Base-by-base conservation (phyloP, 495 filamentous ascomycete species). In the Chaetomium tenue region DNA sequence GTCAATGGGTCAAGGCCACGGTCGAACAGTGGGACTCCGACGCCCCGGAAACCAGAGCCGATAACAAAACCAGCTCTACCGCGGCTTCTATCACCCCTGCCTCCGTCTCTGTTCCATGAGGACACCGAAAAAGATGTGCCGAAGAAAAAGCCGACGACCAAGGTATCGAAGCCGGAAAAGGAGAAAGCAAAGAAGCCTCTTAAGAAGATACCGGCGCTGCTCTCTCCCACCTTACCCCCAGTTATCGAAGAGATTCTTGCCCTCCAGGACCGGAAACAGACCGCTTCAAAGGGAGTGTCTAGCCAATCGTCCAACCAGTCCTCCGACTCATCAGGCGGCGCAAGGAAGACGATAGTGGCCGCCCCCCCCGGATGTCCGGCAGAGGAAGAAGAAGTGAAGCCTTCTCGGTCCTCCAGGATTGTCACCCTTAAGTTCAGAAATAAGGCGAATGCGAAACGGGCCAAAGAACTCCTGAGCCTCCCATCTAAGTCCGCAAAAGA, bases 201-300 rank as follows among this genome's bases (percentile, higher is more conserved):
- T 22, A 59, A 57, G 26, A 68, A 57, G 26, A 68, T 82, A n/a
- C 79, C 79, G 8, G 66, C 71, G 4, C 72, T 83, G 18, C 74
- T 83, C 9, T 83, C 80, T 8, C 80, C 80, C 6, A 83, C 79
- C 4, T 68, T 83, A 11, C 80, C 80, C 0, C 70, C 78, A 0
- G 61, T 81, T 47, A 72, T 83, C 5, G 75, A 82, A 28, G 77
- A 76, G 52, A 76, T 78, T 37, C 70, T 83, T 18, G 72, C 74
- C 15, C 11, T 22, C 3, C 54, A 46, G 28, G 75, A 72, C 47
- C 18, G 73, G 11, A 77, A 76, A 51, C 72, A 67, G 46, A 69
- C 70, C 22, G 66, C 74, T 7, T 65, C 72, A 47, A 79, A 79
- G 62, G 70, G 56, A 7, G 70, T 77, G 15, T 48, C 64, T 23